Conservation (phyloP, 169 alveolate species). For the Babesia ovis region DNA sequence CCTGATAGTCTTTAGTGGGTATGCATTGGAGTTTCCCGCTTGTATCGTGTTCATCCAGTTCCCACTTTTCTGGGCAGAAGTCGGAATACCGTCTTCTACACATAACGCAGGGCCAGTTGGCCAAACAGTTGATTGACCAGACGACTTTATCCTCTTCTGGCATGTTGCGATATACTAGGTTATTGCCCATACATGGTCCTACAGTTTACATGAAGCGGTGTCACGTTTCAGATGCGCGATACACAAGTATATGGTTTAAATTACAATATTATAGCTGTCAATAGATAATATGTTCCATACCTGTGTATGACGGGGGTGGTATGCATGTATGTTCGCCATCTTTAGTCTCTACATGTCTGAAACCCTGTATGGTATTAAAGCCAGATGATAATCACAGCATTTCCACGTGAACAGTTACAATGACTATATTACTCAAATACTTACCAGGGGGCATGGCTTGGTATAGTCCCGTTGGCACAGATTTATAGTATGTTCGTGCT, state of each 20-base stretch:
- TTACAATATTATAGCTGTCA: neutral
- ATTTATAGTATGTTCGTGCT: conserved; percentile 63
- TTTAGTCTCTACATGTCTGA: conserved; percentile 17
- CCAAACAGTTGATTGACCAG: conserved; percentile 72
- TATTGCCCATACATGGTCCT: conserved; percentile 80
- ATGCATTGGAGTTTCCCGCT: conserved; percentile 18
- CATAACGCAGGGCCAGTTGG: conserved; percentile 77
- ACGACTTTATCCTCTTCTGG: conserved; percentile 62
- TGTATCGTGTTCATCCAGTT: conserved; percentile 8
- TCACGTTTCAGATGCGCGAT: neutral
- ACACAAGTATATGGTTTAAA: neutral
- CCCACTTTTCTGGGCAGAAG: conserved; percentile 72
- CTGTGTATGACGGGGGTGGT: conserved; percentile 52
- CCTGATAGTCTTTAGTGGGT: conserved; percentile 30
- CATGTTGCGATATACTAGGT: conserved; percentile 66
- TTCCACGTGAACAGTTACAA: neutral
- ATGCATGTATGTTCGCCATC: conserved; percentile 42
- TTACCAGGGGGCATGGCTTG: conserved; percentile 77
- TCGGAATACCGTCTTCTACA: conserved; percentile 71
- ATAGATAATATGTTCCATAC: conserved; percentile 3
- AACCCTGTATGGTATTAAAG: too few species aligned
- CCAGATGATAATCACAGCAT: too few species aligned
- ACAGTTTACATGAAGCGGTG: conserved; percentile 28
- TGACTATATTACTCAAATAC: neutral
- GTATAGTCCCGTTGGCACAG: conserved; percentile 75